Base-by-base conservation (phyloP, 306 rosid genomes). In the Acacia melanoxylon region DNA sequence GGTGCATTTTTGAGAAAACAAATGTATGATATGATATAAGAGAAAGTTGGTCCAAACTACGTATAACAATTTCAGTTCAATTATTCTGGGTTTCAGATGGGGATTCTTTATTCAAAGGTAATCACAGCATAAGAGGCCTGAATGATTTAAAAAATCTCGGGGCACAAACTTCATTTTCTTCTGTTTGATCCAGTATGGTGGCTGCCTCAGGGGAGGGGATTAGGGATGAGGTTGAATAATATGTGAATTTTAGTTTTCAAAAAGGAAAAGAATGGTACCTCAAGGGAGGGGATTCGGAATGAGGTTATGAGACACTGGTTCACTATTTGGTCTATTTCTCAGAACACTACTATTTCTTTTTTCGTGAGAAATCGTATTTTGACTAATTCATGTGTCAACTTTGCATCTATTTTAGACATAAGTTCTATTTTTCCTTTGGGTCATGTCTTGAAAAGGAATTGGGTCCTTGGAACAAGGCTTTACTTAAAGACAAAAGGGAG, bases 21-120 rank as follows among this genome's bases (percentile, higher is more conserved):
- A 69, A 49, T 40, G 20, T 48, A 51, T 16, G 40, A 80, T 76
- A 52, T 19, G 35, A 51, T 77, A 75, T 42, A 51, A 48, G 56
- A 29, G 33, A 63, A 63, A 54, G 45, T 75, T 83, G 22, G 77
- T 67, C 77, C 70, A 22, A 37, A 76, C 76, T 72, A 31, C 31
- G 62, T 46, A 22, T 19, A 27, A 44, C 24, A 69, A 5, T 54
- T 19, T 65, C 59, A n/a, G 17, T 33, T 31, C 76, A 31, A 48
- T 17, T 77, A 54, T 19, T 63, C 49, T 46, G 66, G 42, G 68
- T 85, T 76, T 75, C 63, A 66, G 75, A 77, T 77, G 17, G 29
- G 8, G 14, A 66, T 81, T 65, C 58, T 77, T 67, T 62, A 27
- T 72, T 66, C 46, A 74, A 62, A 81, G 52, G 37, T 70, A 70